Base-by-base conservation (phyloP, 768 basidiomycete species). In the Russula dissimulans region DNA sequence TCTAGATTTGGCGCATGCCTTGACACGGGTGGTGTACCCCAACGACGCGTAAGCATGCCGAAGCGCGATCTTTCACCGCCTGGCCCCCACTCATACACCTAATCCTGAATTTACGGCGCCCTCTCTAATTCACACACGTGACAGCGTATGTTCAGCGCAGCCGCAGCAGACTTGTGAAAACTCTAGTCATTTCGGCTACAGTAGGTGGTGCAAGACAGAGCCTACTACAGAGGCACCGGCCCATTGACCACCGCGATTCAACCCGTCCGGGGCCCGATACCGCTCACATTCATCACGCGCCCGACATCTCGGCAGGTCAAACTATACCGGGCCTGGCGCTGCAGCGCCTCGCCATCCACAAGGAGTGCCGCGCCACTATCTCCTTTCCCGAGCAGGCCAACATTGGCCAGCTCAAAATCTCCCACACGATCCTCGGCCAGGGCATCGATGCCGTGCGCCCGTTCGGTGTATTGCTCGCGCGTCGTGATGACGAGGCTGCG, bases 301-400 rank as follows among this genome's bases (percentile, higher is more conserved):
- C 78, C 79, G 3, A 94, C 87, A 68, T 89, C 88, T 54, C 93
- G 79, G 69, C 89, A 95, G 1, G 94, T 95, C 68, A 95, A 71
- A 72, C 91, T 95, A 55, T 89, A 83, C 69, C 94, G 75, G 42
- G 78, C 78, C 17, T 74, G 74, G 61, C 94, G 78, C 63, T 70
- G 68, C 58, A 93, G 71, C 32, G 70, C 69, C 8, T 80, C 81
- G n/a, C 84, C 85, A 15, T 73, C 69, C 32, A 6, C 31, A 4
- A 15, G 36, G n/a, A 41, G 18, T 7, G 2, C 10, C 11, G 18
- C 43, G 67, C 52, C 51, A 86, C 69, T 10, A 73, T 69, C 38
- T 73, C 70, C 38, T 69, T 69, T 52, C 77, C 67, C 73, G 41
- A 95, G 69, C 62, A 78, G 69, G 32, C 73, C 70, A 71, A 76